Evolutionary conservation across 2,329 filamentous ascomycete genomes (phyloP).

Genomic region (Aschersonia sp.): DNA sequence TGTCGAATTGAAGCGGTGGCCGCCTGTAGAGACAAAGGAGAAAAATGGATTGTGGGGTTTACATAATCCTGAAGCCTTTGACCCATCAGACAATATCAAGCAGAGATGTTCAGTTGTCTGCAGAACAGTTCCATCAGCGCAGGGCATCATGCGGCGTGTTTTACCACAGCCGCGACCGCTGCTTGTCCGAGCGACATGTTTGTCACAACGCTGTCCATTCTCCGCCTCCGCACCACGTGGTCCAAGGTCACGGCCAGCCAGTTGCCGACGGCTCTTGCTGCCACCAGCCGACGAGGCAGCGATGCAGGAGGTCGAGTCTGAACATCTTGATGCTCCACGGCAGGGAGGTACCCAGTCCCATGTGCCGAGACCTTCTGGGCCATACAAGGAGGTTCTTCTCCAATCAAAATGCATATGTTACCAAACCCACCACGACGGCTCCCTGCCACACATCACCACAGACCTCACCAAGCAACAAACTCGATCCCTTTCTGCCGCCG

Average conservation of each 20-base stretch:
- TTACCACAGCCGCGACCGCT: background rate
- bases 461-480: constrained; percentile 8
- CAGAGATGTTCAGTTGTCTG: background rate
- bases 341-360: too few species aligned
- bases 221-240: background rate
- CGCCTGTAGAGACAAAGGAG: too few species aligned
- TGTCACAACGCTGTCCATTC: background rate
- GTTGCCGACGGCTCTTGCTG: background rate
- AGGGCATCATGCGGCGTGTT: background rate
- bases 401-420: constrained; percentile 7
- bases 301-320: background rate
- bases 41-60: background rate
- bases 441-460: constrained; percentile 1
- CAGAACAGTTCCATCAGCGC: background rate
- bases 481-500: constrained; percentile 12
- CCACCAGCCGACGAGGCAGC: background rate
- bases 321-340: background rate
- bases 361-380: background rate
- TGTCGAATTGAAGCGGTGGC: too few species aligned
- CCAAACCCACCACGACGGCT: background rate
- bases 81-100: background rate
- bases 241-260: background rate
- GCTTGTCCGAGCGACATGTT: background rate
- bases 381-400: constrained; percentile 6
- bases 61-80: constrained; percentile 1